Base-by-base conservation (phyloP, 805 yeast species). In the Candida nitratophila region DNA sequence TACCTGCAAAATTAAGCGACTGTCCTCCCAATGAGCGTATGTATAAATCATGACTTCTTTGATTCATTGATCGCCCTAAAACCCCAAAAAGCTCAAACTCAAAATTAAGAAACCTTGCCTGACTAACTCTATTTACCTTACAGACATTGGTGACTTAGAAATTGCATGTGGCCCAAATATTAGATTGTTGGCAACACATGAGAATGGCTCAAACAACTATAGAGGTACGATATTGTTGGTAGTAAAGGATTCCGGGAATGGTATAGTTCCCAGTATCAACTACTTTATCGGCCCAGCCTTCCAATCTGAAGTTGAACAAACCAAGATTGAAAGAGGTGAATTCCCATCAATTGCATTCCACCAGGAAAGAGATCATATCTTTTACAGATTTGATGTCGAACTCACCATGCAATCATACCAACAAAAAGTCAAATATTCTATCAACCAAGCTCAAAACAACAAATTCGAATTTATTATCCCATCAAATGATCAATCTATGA, bases 91-190 rank as follows among this genome's bases (percentile, higher is more conserved):
- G n/a, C n/a, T n/a, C n/a, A n/a, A n/a, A n/a, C n/a, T n/a, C n/a
- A n/a, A n/a, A n/a, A n/a, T n/a, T n/a, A n/a, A 24, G 27, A 24
- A 24, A 6, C 27, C 10, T 10, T 24, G 12, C 16, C 19, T 14
- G 35, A 22, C 34, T 37, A 44, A 42, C 44, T 36, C 42, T 19
- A 12, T 19, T 34, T 34, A 5, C 12, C 20, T 19, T 6, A 19
- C 63, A 26, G 66, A 65, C 1, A 38, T 38, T 5, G 65, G 71
- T 2, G 38, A 53, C 2, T 44, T 70, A n/a, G 71, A 74, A 34
- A 67, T 81, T 19, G 65, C 71, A 41, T 81, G 86, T 58, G 98
- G 98, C 2, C 98, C 98, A 0, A 67, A 82, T 27, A 63, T 90
- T 40, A 70, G 93, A 45, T 74, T 83, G 40, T 65, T 79, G 46